Base-by-base conservation (phyloP, 176 grass and related monocot species). In the Paspalum vaginatum region DNA sequence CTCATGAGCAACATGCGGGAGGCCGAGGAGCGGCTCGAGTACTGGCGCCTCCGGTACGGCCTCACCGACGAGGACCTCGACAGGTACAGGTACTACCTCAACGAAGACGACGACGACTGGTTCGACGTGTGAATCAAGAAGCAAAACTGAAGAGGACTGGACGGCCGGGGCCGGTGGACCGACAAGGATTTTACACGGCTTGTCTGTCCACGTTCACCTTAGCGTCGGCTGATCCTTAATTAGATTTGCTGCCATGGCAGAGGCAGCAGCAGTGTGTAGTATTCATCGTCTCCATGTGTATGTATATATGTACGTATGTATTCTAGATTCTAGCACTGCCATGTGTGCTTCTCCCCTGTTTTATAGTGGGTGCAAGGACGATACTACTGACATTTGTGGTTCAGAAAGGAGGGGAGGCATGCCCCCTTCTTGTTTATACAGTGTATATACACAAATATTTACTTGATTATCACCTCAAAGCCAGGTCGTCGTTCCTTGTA, bases 1-100 rank as follows among this genome's bases (percentile, higher is more conserved):
- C 47, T 89, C 47, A 89, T 89, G 87, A n/a, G 26, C 47, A 71
- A 14, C 71, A 26, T 89, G 77, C 68, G 64, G 40, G 87, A 81
- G 77, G 77, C 82, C 10, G 87, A 89, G 70, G 77, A 75, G 25
- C 61, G 55, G 82, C 87, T 89, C 15, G 82, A 85, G 56, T 85
- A 89, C 71, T 89, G 87, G 87, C 63, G 87, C 4, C 73, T 39
- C 46, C 76, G 46, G 47, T 87, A 87, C 75, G 81, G 75, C 48
- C 76, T 88, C 32, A n/a, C n/a, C 16, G 75, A 84, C 68, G 47
- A 83, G 48, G 85, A 87, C 8, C 76, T 66, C 8, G 85, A 87
- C 65, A 77, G 21, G 56, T 87, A 87, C 85, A 53, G 73, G 39
- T 10, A n/a, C 65, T 45, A 57, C 79, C 37, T 87, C 65, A 56